Evolutionary conservation across 192 early-diverging fungal species (phyloP), one percentile per base, ranked within the genome.

Genomic region (Coemansia sp.): DNA sequence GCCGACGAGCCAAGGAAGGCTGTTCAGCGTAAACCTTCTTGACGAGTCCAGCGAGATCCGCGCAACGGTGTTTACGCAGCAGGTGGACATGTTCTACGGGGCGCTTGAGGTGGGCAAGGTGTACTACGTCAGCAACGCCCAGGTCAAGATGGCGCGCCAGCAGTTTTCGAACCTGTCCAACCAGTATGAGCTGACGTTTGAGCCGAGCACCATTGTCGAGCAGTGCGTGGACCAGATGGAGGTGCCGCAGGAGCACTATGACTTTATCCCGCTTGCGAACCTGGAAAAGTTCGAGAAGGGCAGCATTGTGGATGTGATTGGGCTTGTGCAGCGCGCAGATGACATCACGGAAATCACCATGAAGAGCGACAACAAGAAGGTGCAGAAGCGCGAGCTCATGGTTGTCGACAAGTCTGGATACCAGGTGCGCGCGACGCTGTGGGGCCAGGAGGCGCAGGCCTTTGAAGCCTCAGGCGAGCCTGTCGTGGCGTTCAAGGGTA

Each of bases 11-110:
- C 84, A 89, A 5, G 97, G 97, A 13, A 86, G 87, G 57, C 87
- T 98, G 10, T 99, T 99, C 70, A 92, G 86, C 76, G 87, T 93
- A 43, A 92, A 87, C 29, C 83, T 99, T 45, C 81, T 90, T 20
- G 97, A 99, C 74, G 88, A 94, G 59, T 87, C 85, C 48, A 93
- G 93, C 46, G 96, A 98, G 69, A 98, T 99, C 67, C 89, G 91
- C 49, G 96, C 91, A 7, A 97, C 97, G 3, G 89, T 75, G n/a
- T 99, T 99, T 75, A 95, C 89, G 42, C 91, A 95, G 46, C 86
- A 91, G 56, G 94, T 92, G 2, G 89, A 90, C 65, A 73, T 81
- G 23, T 85, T 91, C 62, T 93, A 89, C 60, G 79, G 91, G 20
- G n/a, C 92, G 29, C 71, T 99, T 20, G 82, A 95, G 52, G 88